Conservation (phyloP, 768 basidiomycete species). For the Lentinula edodes region DNA sequence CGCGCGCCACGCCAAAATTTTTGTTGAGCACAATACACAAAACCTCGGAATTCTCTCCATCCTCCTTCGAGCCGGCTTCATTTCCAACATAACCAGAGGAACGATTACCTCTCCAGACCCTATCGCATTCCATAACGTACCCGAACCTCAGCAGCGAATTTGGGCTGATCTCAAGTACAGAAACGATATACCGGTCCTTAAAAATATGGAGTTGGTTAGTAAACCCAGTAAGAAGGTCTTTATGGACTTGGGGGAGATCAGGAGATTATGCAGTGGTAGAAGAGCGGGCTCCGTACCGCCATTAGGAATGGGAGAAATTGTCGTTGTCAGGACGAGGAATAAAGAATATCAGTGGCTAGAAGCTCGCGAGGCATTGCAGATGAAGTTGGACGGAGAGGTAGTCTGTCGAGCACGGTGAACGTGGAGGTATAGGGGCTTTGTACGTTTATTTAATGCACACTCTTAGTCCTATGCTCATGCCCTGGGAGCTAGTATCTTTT, state of each 20-base stretch:
- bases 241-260: conserved; percentile 69
- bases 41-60: conserved; percentile 91
- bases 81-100: conserved; percentile 79
- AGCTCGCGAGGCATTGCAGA: conserved; percentile 82
- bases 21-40: conserved; percentile 79
- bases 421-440: background rate
- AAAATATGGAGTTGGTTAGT: conserved; percentile 74
- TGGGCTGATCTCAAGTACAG: conserved; percentile 96
- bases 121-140: conserved; percentile 47
- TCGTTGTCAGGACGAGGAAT: conserved; percentile 69
- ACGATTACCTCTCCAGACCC: conserved; percentile 64
- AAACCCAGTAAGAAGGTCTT: conserved; percentile 78
- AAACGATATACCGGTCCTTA: conserved; percentile 80
- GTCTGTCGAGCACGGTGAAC: conserved; percentile 66
- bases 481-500: background rate
- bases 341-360: conserved; percentile 84
- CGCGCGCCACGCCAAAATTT: conserved; percentile 72
- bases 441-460: background rate
- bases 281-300: conserved; percentile 78
- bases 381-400: conserved; percentile 80
- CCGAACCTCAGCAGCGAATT: conserved; percentile 69
- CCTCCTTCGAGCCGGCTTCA: conserved; percentile 85
- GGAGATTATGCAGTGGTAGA: conserved; percentile 74
- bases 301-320: conserved; percentile 89
- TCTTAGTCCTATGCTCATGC: background rate